Evolutionary conservation across 768 basidiomycete species (phyloP).

Genomic region (Lactifluus rugatus): DNA sequence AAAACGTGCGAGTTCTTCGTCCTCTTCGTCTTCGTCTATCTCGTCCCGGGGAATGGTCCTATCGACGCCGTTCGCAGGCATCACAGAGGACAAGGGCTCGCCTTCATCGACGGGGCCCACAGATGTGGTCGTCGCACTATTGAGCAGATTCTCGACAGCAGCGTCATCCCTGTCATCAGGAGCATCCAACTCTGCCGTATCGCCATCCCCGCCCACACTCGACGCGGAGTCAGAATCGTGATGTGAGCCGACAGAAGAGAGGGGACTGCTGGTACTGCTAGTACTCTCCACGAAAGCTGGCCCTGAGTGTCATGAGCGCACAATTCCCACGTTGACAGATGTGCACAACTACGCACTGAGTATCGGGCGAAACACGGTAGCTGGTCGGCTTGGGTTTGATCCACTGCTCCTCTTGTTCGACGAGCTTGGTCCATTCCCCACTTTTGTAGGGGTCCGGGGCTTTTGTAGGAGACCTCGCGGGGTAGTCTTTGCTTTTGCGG

Average conservation of each 20-base stretch:
- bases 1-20: constrained; percentile 9
- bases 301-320: neutral
- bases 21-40: constrained; percentile 10
- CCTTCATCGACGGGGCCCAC: neutral
- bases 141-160: constrained; percentile 15
- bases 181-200: neutral
- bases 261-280: constrained; percentile 7
- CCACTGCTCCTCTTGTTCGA: neutral
- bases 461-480: neutral
- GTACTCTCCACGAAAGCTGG: neutral
- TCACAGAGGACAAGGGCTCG: constrained; percentile 9
- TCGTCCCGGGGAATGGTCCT: neutral
- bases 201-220: neutral
- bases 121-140: neutral
- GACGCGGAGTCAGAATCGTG: neutral
- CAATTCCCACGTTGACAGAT: neutral
- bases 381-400: neutral
- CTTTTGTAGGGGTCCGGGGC: neutral
- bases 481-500: neutral
- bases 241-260: constrained; percentile 2
- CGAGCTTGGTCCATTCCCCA: neutral
- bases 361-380: neutral
- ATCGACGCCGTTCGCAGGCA: neutral
- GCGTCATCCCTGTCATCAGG: constrained; percentile 12
- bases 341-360: neutral